These are phyloP conservation scores for Cryptococcus amylolentus DNA, from an alignment of 1,284 basidiomycete species.

Conservation along the genomic window DNA sequence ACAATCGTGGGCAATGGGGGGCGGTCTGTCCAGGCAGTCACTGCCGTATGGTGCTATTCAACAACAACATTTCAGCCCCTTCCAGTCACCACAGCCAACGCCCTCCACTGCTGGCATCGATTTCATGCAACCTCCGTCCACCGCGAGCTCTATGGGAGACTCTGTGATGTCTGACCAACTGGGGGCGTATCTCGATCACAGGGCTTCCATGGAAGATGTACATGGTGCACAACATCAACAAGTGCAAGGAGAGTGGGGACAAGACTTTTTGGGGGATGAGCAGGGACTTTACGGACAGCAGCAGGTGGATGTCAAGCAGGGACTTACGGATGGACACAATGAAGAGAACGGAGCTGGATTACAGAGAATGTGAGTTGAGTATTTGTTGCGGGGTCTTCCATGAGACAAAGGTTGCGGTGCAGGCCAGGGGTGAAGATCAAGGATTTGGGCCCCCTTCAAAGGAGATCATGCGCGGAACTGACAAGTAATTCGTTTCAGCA, in stretches of 20 bases:
- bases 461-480: not conserved
- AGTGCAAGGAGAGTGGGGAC: constrained; percentile 6
- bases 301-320: constrained; percentile 10
- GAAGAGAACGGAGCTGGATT: constrained; percentile 6
- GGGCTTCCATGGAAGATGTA: not conserved
- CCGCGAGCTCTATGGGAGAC: constrained; percentile 10
- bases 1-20: not conserved
- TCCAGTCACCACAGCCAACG: constrained; percentile 7
- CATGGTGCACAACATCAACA: not conserved
- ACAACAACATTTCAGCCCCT: constrained; percentile 12
- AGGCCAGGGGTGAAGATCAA: no score
- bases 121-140: constrained; percentile 7
- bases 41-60: not conserved
- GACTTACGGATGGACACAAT: not conserved
- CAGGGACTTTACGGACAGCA: constrained; percentile 2
- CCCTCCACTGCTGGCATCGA: constrained; percentile 7
- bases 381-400: not conserved
- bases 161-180: constrained; percentile 11
- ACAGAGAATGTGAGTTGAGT: constrained; percentile 38
- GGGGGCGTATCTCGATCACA: constrained; percentile 9
- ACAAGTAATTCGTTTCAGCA: constrained; percentile 15
- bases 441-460: no score
- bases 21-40: not conserved
- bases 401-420: no score
- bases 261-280: constrained; percentile 11